A percentile compares a stretch with the other conserved stretches of the same genome.
Conservation (phyloP, 2,329 filamentous ascomycete species). For the Phyllachora maydis region DNA sequence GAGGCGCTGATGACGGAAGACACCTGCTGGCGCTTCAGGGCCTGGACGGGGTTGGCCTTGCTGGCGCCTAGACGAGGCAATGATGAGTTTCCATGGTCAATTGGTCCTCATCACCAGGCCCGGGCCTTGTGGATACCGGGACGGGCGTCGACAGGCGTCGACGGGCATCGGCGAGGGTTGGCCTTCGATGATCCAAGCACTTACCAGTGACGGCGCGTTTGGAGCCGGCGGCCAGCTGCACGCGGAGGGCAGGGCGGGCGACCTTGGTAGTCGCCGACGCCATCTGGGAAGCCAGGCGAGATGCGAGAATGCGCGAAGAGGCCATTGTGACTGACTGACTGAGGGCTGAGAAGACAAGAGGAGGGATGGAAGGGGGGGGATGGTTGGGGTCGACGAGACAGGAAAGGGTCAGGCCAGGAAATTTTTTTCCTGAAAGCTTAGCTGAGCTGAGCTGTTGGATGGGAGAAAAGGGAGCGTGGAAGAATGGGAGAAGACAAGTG, state of each 20-base stretch:
- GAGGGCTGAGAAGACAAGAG: no score
- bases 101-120: constrained; percentile 1
- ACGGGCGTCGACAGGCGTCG: no score
- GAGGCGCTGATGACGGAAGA: constrained; percentile 45
- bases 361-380: constrained; percentile 25
- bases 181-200: constrained; percentile 14
- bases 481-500: constrained; percentile 7
- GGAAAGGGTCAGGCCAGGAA: constrained; percentile 6
- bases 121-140: no score
- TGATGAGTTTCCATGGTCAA: no score
- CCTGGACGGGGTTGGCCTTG: constrained; percentile 43
- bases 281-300: constrained; percentile 59
- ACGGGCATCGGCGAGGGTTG: no score
- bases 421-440: no score
- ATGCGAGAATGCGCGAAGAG: constrained; percentile 56
- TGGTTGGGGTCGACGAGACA: constrained; percentile 15
- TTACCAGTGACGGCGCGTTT: constrained; percentile 47
- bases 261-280: constrained; percentile 59
- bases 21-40: constrained; percentile 55
- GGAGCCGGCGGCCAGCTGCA: no score
- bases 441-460: no score
- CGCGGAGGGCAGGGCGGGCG: constrained; percentile 54
- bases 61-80: constrained; percentile 22
- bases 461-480: constrained; percentile 8
- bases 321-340: constrained; percentile 75